Evolutionary conservation across 2,329 filamentous ascomycete genomes (phyloP).

Genomic region (Botrytis porri): DNA sequence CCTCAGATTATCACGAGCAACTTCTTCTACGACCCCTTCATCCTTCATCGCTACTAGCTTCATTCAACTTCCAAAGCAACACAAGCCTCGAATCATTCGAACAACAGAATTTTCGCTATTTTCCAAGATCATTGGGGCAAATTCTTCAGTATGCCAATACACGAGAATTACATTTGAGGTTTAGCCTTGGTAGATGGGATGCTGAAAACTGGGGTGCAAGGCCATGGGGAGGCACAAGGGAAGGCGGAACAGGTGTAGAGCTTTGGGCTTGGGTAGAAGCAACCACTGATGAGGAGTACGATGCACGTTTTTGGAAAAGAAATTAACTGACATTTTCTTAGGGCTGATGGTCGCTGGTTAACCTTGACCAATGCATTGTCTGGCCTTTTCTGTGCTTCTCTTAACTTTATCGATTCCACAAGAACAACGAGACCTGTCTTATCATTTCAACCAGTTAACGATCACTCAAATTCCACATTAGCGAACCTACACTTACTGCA

Average conservation of each 20-base stretch:
- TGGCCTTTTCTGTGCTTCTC: conserved; percentile 93
- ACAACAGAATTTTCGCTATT: conserved; percentile 85
- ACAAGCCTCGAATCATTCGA: conserved; percentile 76
- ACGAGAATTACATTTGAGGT: conserved; percentile 85
- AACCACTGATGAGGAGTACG: conserved; percentile 74
- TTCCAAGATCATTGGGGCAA: conserved; percentile 87
- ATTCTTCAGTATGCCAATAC: conserved; percentile 91
- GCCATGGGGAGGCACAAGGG: conserved; percentile 82
- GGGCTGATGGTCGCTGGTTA: conserved; percentile 82
- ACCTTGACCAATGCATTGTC: conserved; percentile 91
- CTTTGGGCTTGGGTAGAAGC: conserved; percentile 97
- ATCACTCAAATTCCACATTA: conserved; percentile 58
- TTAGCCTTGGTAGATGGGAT: conserved; percentile 92
- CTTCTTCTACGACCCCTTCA: conserved; percentile 69
- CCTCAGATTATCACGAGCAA: conserved; percentile 74
- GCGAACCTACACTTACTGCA: conserved; percentile 76
- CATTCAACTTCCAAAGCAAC: conserved; percentile 95
- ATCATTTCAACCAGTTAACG: conserved; percentile 79
- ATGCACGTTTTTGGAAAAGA: conserved; percentile 36
- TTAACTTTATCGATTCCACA: conserved; percentile 97
- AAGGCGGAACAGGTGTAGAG: conserved; percentile 94
- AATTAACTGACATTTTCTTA: conserved; percentile 39
- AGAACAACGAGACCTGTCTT: conserved; percentile 86
- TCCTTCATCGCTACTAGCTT: conserved; percentile 78
- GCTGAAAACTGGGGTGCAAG: conserved; percentile 91